Evolutionary conservation across 1,284 basidiomycete species (phyloP).

Genomic region (Leccinum fallax): DNA sequence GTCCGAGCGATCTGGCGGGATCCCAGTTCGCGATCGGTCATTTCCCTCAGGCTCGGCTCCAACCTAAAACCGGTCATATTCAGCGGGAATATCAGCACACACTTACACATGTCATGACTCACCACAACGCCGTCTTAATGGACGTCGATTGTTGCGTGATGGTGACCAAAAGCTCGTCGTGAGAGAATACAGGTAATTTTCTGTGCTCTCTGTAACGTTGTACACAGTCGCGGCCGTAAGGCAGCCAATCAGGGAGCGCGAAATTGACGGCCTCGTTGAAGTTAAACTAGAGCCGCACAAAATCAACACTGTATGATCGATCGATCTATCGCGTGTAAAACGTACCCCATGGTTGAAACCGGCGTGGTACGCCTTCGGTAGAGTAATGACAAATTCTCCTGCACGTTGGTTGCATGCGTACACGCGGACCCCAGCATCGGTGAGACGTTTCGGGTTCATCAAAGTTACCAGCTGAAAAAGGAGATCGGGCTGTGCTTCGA

Average conservation of each 20-base stretch:
- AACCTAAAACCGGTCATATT: conserved; percentile 57
- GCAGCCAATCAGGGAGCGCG: conserved; percentile 94
- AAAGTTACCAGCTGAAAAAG: conserved; percentile 98
- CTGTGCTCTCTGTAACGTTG: conserved; percentile 86
- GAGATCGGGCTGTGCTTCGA: conserved; percentile 95
- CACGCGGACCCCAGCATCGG: conserved; percentile 90
- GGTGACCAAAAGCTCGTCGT: conserved; percentile 95
- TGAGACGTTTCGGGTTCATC: conserved; percentile 92
- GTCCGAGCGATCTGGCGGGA: conserved; percentile 65
- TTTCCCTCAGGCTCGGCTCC: conserved; percentile 80
- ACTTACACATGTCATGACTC: conserved; percentile 34
- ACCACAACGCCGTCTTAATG: conserved; percentile 95
- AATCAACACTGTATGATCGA: conserved; percentile 22
- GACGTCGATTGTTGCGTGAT: conserved; percentile 92
- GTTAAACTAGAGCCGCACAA: conserved; percentile 68
- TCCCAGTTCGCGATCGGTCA: conserved; percentile 84
- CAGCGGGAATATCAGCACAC: conserved; percentile 16
- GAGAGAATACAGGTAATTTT: conserved; percentile 97
- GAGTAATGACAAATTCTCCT: conserved; percentile 97
- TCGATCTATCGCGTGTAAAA: conserved; percentile 35
- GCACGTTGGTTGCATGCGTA: conserved; percentile 96
- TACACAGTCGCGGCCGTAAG: conserved; percentile 85
- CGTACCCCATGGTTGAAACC: conserved; percentile 97
- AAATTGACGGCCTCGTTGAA: conserved; percentile 99
- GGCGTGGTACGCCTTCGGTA: conserved; percentile 97